Evolutionary conservation across 352 stramenopile species (phyloP), one percentile per base, ranked within the genome.

Genomic region (Paralagenidium karlingii): DNA sequence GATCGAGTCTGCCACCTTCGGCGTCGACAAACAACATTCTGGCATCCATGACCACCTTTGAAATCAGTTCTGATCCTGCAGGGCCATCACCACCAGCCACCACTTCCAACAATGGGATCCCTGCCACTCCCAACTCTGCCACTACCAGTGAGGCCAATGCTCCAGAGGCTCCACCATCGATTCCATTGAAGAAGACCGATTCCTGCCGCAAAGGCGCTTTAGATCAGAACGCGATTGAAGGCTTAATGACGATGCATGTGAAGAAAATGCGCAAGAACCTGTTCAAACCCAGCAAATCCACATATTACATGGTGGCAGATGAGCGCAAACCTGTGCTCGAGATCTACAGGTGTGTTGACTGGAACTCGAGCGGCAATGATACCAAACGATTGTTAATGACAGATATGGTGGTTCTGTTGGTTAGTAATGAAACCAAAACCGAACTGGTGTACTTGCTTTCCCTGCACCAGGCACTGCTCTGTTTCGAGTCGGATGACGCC

Each of bases 361-460:
- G 42, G n/a, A n/a, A n/a, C n/a, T 36, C 13, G n/a, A n/a, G n/a
- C n/a, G n/a, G n/a, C n/a, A n/a, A n/a, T n/a, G n/a, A n/a, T n/a
- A n/a, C n/a, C 30, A 36, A 36, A 36, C 30, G 30, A 36, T 36
- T 36, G 16, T 16, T 36, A 20, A 16, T 20, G 22, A 20, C 30
- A 36, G n/a, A n/a, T 34, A 2, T 34, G 2, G 18, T 10, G 19
- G 42, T 21, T 18, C n/a, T 26, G 2, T 24, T 12, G 29, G n/a
- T n/a, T 42, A 74, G 56, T 45, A 82, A 63, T 45, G 67, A 83
- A 20, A 46, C 53, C 13, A 55, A 63, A 16, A 43, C 51, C 6
- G 68, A 79, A 26, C 47, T 73, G 3, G 48, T 84, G 20, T 88
- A 78, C 34, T 43, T 75, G 34, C 49, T 88, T 32, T 83, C 70